These are phyloP conservation scores for Globisporangium okanoganense DNA, from an alignment of 352 stramenopile genomes.

Conservation along the genomic window DNA sequence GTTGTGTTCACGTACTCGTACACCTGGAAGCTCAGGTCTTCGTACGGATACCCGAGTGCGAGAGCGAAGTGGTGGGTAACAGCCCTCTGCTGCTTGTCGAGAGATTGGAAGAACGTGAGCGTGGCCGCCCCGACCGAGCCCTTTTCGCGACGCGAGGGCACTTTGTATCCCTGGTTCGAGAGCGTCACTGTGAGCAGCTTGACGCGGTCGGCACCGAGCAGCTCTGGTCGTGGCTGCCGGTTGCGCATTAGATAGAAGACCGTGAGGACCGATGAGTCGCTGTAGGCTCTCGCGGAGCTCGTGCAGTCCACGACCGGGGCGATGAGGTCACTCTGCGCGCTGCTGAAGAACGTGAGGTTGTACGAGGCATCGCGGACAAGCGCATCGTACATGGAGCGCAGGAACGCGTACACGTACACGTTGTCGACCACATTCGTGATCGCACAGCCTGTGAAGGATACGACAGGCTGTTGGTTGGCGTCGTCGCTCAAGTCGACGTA, in stretches of 20 bases:
- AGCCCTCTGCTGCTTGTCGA: not conserved
- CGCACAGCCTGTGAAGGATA: constrained; percentile 4
- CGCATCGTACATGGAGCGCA: constrained; percentile 11
- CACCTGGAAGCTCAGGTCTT: constrained; percentile 5
- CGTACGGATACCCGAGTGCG: constrained; percentile 29
- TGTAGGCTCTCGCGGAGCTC: not conserved
- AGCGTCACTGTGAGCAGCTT: constrained; percentile 6
- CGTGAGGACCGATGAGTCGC: not conserved
- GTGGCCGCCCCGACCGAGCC: constrained; percentile 5
- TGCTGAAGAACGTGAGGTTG: constrained; percentile 19
- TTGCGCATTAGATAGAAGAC: constrained; percentile 7
- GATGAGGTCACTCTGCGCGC: constrained; percentile 27
- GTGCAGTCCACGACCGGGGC: constrained; percentile 21
- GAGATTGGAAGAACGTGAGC: constrained; percentile 11
- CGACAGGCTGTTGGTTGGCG: not conserved
- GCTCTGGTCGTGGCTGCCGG: not conserved
- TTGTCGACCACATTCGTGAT: not conserved
- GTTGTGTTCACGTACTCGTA: constrained; percentile 9
- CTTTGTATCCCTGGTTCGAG: constrained; percentile 12
- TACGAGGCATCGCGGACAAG: constrained; percentile 11
- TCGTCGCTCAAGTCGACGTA: not conserved
- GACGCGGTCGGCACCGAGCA: constrained; percentile 1
- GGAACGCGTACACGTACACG: constrained; percentile 13
- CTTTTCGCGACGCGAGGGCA: constrained; percentile 7
- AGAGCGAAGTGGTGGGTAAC: constrained; percentile 13